Base-by-base conservation (phyloP, 345 rosid species). In the Eucalyptus globulus region DNA sequence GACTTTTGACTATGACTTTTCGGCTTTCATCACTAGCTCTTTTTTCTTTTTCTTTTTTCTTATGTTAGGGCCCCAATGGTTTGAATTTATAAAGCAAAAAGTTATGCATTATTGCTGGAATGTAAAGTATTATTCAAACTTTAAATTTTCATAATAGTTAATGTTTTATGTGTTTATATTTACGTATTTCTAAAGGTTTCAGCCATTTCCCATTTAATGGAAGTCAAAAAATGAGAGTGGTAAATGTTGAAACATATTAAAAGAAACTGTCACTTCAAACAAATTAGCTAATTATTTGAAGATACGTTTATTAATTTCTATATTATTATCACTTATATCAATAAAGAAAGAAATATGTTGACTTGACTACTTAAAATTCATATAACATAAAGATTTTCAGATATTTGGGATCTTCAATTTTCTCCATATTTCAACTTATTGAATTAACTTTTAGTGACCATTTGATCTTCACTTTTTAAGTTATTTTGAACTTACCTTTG, bases 401-500 rank as follows among this genome's bases (percentile, higher is more conserved):
- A 72, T 72, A 72, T 72, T 37, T 37, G 44, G 4, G 81, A 37
- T 17, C 21, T 17, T 72, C 7, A 19, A 72, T 72, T 72, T 34
- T 72, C 26, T 72, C 40, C 11, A 34, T 37, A 34, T 72, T 34
- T 72, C 12, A 37, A 34, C 6, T 22, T 34, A 37, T 19, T 72
- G 0, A 72, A 9, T 72, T 37, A 0, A 72, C 44, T 72, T 34
- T 72, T 34, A 43, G 44, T 37, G 45, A 72, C 81, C 6, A 34
- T 37, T 17, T 5, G 45, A 72, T 72, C 81, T 34, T 72, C 86
- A 44, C 47, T 31, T 72, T 14, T 34, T 27, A n/a, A 6, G 49
- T 43, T 29, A 16, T 88, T 34, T 9, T 50, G 16, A 24, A 86
- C 81, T 40, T 43, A 93, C 93, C 94, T 92, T 91, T 6, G 92